Percentiles rank a stretch among this genome's conserved stretches.
Conservation (phyloP, 202 grass and related monocot species). For the Zizania palustris region DNA sequence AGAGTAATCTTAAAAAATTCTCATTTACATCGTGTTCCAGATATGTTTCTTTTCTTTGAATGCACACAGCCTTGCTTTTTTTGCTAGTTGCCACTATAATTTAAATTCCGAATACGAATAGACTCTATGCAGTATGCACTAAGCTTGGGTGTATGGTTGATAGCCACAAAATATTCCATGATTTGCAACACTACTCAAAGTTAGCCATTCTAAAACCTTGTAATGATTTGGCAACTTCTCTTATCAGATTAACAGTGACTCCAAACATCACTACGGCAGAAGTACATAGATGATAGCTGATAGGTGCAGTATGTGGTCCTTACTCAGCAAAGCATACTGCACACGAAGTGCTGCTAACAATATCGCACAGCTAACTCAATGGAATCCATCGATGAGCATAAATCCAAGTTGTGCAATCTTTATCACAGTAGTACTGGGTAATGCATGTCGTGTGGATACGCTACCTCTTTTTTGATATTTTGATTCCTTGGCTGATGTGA, state of each 20-base stretch:
- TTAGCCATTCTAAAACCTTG: background rate
- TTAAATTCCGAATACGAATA: background rate
- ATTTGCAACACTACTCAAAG: background rate
- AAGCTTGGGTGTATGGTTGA: background rate
- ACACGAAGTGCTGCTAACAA: background rate
- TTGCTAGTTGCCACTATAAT: background rate
- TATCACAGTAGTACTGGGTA: conserved; percentile 1
- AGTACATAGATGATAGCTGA: background rate
- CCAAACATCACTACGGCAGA: conserved; percentile 13
- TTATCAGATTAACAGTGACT: background rate
- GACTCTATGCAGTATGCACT: background rate
- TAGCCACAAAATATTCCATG: conserved; percentile 4
- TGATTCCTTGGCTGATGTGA: conserved; percentile 44
- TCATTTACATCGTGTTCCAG: background rate
- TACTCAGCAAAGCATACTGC: background rate
- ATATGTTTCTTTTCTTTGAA: background rate
- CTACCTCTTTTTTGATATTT: conserved; percentile 41
- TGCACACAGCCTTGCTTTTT: background rate
- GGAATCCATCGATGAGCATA: background rate
- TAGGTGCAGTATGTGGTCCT: background rate
- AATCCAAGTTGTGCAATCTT: conserved; percentile 28
- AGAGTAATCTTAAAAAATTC: conserved; percentile 17
- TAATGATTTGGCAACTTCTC: background rate
- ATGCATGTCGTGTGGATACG: conserved; percentile 25
- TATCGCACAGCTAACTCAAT: background rate